Conservation (phyloP, 306 rosid genomes). For the Trifolium subterraneum region DNA sequence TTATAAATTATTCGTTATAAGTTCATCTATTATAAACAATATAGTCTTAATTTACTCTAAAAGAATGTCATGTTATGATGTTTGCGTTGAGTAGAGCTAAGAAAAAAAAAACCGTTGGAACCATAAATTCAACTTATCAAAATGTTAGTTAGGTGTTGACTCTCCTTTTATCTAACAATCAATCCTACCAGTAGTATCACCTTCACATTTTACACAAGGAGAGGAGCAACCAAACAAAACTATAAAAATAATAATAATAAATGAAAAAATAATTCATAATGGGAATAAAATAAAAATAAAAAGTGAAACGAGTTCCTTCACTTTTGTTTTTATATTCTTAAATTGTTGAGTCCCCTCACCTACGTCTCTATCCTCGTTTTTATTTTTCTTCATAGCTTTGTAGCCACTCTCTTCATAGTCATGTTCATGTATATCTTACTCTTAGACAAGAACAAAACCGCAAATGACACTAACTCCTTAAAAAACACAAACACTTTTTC, state of each 20-base stretch:
- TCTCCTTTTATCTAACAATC: conserved; percentile 75
- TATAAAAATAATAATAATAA: neutral
- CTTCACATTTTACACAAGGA: conserved; percentile 35
- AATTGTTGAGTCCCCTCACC: conserved; percentile 50
- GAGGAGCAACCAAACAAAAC: neutral
- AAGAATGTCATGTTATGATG: no score
- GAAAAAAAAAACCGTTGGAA: conserved; percentile 56
- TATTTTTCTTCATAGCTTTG: conserved; percentile 1
- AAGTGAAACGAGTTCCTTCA: conserved; percentile 44
- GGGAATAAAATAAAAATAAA: neutral
- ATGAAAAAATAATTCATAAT: conserved; percentile 5
- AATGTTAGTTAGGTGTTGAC: conserved; percentile 67
- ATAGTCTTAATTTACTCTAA: no score
- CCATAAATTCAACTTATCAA: conserved; percentile 58
- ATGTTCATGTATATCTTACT: conserved; percentile 11
- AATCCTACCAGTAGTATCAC: conserved; percentile 69
- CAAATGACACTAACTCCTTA: conserved; percentile 35
- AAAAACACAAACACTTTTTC: conserved; percentile 25
- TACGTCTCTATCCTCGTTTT: conserved; percentile 29
- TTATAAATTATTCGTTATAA: no score
- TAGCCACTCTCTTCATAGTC: conserved; percentile 6
- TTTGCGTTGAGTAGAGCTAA: no score
- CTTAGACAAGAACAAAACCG: neutral
- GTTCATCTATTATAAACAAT: no score
- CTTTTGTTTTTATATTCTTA: conserved; percentile 95